Conservation (phyloP, 1,284 basidiomycete species). For the Austropuccinia psidii region DNA sequence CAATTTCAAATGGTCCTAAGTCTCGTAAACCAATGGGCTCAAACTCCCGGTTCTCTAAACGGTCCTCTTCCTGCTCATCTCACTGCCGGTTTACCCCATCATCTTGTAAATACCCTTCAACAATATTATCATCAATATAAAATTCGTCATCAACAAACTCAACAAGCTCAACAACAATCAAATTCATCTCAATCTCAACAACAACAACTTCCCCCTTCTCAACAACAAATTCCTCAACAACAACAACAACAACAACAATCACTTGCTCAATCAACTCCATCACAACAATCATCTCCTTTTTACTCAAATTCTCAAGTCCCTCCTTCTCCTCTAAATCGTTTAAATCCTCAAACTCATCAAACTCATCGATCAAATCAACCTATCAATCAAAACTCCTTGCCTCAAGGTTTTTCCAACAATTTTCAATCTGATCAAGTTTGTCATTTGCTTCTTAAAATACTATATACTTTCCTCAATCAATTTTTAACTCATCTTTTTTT, state of each 20-base stretch:
- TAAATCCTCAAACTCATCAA: slow-evolving; percentile 2
- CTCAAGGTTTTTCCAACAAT: slow-evolving; percentile 5
- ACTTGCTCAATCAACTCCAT: neutral
- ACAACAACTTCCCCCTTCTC: slow-evolving; percentile 11
- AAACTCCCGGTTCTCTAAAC: slow-evolving; percentile 2
- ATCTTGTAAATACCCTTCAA: slow-evolving; percentile 11
- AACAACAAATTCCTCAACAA: too few relatives aligned
- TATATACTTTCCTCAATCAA: neutral
- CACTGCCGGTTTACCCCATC: slow-evolving; percentile 14
- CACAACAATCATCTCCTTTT: slow-evolving; percentile 16
- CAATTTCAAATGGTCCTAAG: slow-evolving; percentile 17
- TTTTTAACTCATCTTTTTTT: slow-evolving; percentile 14
- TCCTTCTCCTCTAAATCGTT: slow-evolving; percentile 1
- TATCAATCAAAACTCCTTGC: neutral
- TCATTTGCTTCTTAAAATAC: slow-evolving; percentile 9
- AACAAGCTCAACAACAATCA: slow-evolving; percentile 10
- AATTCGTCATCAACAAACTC: neutral
- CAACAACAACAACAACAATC: slow-evolving; percentile 8
- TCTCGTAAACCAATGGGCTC: slow-evolving; percentile 2
- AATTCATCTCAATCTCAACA: slow-evolving; percentile 16
- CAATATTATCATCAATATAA: slow-evolving; percentile 1
- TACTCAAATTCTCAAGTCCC: slow-evolving; percentile 10
- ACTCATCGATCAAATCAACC: slow-evolving; percentile 15
- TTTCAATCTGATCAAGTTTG: slow-evolving; percentile 22
- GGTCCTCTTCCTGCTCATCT: slow-evolving; percentile 24